phyloP scores from a whole-genome alignment of 179 eudicot genomes.

The Vitellaria paradoxa region DNA sequence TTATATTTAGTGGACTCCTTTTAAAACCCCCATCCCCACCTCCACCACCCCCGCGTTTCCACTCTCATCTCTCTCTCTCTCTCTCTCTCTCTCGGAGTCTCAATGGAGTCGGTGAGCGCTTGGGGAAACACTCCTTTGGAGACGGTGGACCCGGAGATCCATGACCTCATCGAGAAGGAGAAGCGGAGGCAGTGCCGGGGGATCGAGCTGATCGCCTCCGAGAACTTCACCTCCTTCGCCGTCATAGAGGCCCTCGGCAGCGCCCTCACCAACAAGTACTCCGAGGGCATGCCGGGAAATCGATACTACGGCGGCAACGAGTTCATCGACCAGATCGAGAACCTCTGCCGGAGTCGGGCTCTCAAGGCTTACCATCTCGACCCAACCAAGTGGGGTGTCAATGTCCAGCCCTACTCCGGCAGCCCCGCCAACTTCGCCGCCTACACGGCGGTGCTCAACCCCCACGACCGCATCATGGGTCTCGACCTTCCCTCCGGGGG shows the following conservation, averaged over 20 bases:
- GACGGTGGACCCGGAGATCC: conserved; percentile 59
- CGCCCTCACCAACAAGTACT: conserved; percentile 71
- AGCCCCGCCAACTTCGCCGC: conserved; percentile 70
- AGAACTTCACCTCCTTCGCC: conserved; percentile 71
- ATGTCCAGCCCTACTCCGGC: conserved; percentile 70
- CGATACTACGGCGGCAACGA: conserved; percentile 73
- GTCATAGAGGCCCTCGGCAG: conserved; percentile 63
- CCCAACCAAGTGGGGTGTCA: conserved; percentile 62
- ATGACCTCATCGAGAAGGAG: conserved; percentile 67
- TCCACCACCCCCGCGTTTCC: not conserved
- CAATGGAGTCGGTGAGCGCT: conserved; percentile 47
- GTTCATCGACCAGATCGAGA: conserved; percentile 61
- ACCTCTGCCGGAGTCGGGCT: conserved; percentile 52
- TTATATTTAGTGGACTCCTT: no score
- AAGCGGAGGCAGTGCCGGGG: conserved; percentile 61
- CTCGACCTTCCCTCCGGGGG: conserved; percentile 69
- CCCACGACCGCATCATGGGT: conserved; percentile 75
- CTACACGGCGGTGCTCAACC: conserved; percentile 61
- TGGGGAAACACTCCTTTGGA: conserved; percentile 67
- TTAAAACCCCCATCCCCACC: not conserved
- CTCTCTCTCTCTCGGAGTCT: not conserved
- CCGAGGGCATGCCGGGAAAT: conserved; percentile 71
- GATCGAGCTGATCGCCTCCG: conserved; percentile 73
- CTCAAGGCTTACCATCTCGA: conserved; percentile 41
- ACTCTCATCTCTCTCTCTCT: conserved; percentile 10